Base-by-base conservation (phyloP, 228 moss, liverwort and hornwort species). In the Sphagnum fallax region DNA sequence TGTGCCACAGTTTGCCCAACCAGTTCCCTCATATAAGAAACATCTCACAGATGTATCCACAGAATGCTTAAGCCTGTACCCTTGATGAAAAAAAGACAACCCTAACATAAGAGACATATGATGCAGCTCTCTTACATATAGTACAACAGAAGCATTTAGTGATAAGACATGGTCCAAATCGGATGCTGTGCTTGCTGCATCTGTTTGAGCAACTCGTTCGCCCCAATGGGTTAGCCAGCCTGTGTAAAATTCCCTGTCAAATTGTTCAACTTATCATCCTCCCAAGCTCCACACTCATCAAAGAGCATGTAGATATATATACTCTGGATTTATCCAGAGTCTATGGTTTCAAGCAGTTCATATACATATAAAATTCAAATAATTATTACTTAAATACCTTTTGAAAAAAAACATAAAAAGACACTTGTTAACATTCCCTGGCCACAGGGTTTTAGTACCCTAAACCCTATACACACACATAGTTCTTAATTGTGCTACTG, bases 221-320 rank as follows among this genome's bases (percentile, higher is more conserved):
- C 93, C 90, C 93, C 90, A 93, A 73, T 90, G 93, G 67, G 88
- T 93, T 65, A 90, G 81, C 90, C 90, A 93, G 51, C 93, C 93
- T 5, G 90, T 90, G 74, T 93, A 93, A 63, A 93, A 93, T 66
- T 93, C 93, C 78, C 93, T 90, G 87, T 65, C 49, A 78, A 48
- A 32, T 32, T 32, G 15, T 11, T 11, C 12, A 15, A 15, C 15
- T 15, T 11, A 60, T 15, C 11, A 60, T 11, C 11, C 59, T 32
- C 32, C 2, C 32, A 32, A 32, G 32, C 2, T 32, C 32, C 32
- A 18, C 49, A 73, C 55, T 50, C 47, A 49, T 51, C 32, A 32
- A 32, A 32, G 32, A 32, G 32, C 32, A 32, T 32, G 32, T 32
- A 32, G 10, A 11, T 60, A 11, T 11, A 60, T 11, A 15, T 60